Percentiles rank a stretch among this genome's conserved stretches.
Conservation (phyloP, 176 grass and related monocot species). For the Rhynchospora breviuscula region DNA sequence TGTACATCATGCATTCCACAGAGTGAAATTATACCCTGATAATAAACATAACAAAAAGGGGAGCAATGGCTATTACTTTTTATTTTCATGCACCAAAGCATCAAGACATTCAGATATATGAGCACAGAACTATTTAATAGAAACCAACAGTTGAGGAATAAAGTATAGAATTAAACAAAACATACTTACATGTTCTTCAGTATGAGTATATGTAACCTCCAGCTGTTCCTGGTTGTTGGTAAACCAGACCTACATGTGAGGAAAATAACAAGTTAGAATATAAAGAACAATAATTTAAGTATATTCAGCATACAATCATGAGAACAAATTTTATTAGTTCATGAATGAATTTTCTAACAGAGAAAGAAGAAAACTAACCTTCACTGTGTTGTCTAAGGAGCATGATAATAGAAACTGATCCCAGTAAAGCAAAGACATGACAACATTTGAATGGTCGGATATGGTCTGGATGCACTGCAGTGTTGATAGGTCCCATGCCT, state of each 20-base stretch:
- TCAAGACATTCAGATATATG: neutral
- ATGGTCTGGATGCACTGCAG: conserved; percentile 90
- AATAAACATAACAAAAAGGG: conserved; percentile 19
- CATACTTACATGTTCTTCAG: conserved; percentile 68
- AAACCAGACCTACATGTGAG: conserved; percentile 58
- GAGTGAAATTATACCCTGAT: conserved; percentile 74
- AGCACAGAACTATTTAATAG: neutral
- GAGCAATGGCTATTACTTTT: neutral
- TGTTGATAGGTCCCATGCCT: conserved; percentile 91
- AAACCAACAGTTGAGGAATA: neutral
- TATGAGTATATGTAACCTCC: conserved; percentile 91
- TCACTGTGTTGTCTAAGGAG: conserved; percentile 90
- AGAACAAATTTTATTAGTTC: neutral
- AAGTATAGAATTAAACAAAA: neutral
- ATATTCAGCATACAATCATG: neutral
- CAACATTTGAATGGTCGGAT: conserved; percentile 64
- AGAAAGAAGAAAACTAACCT: conserved; percentile 37
- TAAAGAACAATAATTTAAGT: neutral
- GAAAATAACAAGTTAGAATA: neutral
- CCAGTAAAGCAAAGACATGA: conserved; percentile 94
- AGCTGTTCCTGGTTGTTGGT: conserved; percentile 71
- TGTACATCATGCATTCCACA: conserved; percentile 77
- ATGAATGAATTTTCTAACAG: neutral
- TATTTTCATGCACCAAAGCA: neutral
- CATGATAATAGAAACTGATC: conserved; percentile 96